Percentiles rank a stretch among this genome's conserved stretches.
These are phyloP conservation scores for Beauveria medogensis DNA, from an alignment of 2,329 filamentous ascomycete genomes.

Conservation along the genomic window DNA sequence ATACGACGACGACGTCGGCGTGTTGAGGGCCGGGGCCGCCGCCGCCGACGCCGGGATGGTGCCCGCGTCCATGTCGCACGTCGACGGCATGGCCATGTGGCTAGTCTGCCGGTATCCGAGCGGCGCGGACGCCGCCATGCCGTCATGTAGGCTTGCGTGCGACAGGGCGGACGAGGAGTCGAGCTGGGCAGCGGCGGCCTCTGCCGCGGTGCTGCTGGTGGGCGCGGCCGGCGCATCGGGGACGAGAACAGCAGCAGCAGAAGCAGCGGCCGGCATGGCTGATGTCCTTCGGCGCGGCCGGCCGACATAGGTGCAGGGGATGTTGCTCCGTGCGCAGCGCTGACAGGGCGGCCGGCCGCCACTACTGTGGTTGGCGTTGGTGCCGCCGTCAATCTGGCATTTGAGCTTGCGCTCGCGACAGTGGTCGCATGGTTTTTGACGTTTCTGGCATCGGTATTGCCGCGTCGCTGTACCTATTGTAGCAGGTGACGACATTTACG, in stretches of 20 bases:
- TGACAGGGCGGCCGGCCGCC: constrained; percentile 4
- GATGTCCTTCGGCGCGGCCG: constrained; percentile 6
- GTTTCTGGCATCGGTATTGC: constrained; percentile 13
- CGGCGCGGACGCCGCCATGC: not conserved
- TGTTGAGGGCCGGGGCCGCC: not conserved
- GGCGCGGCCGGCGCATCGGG: not conserved
- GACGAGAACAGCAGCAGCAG: not conserved
- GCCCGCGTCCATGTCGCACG: not conserved
- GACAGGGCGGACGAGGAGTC: not conserved
- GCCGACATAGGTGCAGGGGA: constrained; percentile 12
- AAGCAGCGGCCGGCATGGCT: not conserved
- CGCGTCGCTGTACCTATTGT: not conserved
- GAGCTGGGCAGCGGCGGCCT: not conserved
- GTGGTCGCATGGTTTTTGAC: constrained; percentile 11
- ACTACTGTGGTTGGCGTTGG: not conserved
- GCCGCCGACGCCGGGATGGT: not conserved
- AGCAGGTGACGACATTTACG: not conserved
- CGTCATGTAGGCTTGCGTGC: not conserved
- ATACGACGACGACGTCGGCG: constrained; percentile 2
- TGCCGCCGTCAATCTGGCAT: constrained; percentile 8
- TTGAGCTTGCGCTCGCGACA: constrained; percentile 13
- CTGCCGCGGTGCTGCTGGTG: not conserved
- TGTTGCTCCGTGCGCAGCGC: constrained; percentile 4
- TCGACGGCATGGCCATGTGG: not conserved
- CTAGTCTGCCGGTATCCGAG: not conserved